These are phyloP conservation scores for Filosporella fistucella DNA, from an alignment of 495 filamentous ascomycete genomes.

Conservation along the genomic window DNA sequence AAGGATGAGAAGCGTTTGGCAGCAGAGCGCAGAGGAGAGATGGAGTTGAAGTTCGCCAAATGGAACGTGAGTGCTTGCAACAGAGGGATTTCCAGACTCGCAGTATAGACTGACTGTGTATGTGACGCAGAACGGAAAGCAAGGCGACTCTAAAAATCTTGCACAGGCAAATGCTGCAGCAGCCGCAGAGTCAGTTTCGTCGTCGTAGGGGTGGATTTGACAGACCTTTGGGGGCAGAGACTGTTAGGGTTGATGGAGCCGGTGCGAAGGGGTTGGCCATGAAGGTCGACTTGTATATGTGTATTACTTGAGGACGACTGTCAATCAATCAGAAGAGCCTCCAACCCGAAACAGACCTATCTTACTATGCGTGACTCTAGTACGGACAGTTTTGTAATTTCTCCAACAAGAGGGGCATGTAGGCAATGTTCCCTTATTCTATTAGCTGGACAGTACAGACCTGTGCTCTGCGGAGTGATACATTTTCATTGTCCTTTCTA, in stretches of 20 bases:
- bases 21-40: slow-evolving; percentile 86
- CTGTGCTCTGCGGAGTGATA: too few species aligned
- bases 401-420: too few species aligned
- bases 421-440: too few species aligned
- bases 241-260: not conserved
- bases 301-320: slow-evolving; percentile 19
- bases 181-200: slow-evolving; percentile 37
- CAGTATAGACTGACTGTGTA: slow-evolving; percentile 13
- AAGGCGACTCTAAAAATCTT: slow-evolving; percentile 77
- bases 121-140: slow-evolving; percentile 81
- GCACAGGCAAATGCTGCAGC: slow-evolving; percentile 66
- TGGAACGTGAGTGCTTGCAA: slow-evolving; percentile 74
- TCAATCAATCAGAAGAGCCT: slow-evolving; percentile 11
- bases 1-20: slow-evolving; percentile 85
- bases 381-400: not conserved
- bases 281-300: slow-evolving; percentile 19
- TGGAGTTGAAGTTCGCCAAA: slow-evolving; percentile 89
- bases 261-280: not conserved
- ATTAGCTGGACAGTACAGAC: too few species aligned
- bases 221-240: not conserved
- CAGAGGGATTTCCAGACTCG: not conserved
- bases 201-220: slow-evolving; percentile 10
- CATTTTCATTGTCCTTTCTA: too few species aligned
- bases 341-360: too few species aligned
- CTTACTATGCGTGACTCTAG: not conserved